Evolutionary conservation across 108 stramenopile species (phyloP).

Genomic region (Nitzschia inconspicua): DNA sequence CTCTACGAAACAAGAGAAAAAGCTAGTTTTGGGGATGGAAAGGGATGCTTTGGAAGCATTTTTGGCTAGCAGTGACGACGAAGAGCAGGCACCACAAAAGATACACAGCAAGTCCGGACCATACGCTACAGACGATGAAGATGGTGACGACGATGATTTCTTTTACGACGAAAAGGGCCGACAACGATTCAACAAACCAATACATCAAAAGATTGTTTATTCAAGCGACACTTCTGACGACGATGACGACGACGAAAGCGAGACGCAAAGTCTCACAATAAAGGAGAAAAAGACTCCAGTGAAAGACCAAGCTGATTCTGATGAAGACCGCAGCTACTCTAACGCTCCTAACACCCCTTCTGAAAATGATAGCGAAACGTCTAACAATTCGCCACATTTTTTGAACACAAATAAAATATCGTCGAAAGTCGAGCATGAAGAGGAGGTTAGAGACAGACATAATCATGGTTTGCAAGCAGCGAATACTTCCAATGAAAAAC

Average conservation of each 20-base stretch:
- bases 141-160: constrained; percentile 40
- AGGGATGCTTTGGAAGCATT: constrained; percentile 51
- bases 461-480: no score
- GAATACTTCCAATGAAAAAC: no score
- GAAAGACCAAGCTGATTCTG: background rate
- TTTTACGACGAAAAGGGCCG: constrained; percentile 34
- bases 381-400: no score
- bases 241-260: background rate
- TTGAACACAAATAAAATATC: no score
- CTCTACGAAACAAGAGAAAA: no score
- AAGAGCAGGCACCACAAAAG: constrained; percentile 11
- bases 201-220: background rate
- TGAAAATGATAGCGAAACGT: no score
- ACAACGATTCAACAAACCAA: constrained; percentile 1
- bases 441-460: no score
- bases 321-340: background rate
- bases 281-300: background rate
- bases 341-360: background rate
- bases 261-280: background rate
- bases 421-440: no score
- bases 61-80: constrained; percentile 38
- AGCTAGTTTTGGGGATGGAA: no score
- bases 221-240: background rate
- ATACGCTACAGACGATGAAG: constrained; percentile 16
- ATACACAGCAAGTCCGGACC: background rate